Evolutionary conservation across 495 filamentous ascomycete genomes (phyloP), one percentile per base, ranked within the genome.

Genomic region (Aspergillus nidulans): DNA sequence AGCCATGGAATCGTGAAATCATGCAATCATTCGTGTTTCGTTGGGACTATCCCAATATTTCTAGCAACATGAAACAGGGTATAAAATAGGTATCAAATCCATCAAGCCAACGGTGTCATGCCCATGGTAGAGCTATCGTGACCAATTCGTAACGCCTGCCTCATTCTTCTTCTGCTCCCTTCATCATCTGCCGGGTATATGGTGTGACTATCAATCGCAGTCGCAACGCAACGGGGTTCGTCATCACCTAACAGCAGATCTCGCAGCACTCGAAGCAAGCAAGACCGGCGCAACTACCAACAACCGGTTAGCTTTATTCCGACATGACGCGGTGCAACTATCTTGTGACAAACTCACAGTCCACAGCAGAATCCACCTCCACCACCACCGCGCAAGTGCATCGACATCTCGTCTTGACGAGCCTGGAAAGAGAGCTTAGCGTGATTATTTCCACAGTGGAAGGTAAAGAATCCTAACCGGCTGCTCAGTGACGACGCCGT

Each of bases 181-280:
- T 12, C n/a, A n/a, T n/a, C n/a, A n/a, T n/a, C n/a, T n/a, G n/a
- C 9, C 30, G 30, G 30, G 10, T 34, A 34, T 34, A 34, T 34
- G n/a, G n/a, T n/a, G n/a, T n/a, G n/a, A 34, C 15, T 10, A 6
- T 28, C 26, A 9, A 34, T 34, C 30, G 30, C 10, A 34, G 30
- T 10, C 9, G 26, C n/a, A n/a, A n/a, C 5, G 26, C 26, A 28
- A 28, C 26, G 26, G 9, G n/a, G 26, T 28, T 9, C 9, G 26
- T 9, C 6, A 7, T 24, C 8, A 8, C 62, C 49, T 77, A 77
- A 49, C 74, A 75, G 70, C 74, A 77, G 32, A 67, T 67, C 57
- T 77, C 72, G 38, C 63, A 69, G 67, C 74, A 77, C 57, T 76
- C 74, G 62, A 76, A 75, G 60, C 71, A 73, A 26, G 65, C 56